Evolutionary conservation across 164 flowering plant species (phyloP), one percentile per base, ranked within the genome.

Genomic region (Macadamia tetraphylla): DNA sequence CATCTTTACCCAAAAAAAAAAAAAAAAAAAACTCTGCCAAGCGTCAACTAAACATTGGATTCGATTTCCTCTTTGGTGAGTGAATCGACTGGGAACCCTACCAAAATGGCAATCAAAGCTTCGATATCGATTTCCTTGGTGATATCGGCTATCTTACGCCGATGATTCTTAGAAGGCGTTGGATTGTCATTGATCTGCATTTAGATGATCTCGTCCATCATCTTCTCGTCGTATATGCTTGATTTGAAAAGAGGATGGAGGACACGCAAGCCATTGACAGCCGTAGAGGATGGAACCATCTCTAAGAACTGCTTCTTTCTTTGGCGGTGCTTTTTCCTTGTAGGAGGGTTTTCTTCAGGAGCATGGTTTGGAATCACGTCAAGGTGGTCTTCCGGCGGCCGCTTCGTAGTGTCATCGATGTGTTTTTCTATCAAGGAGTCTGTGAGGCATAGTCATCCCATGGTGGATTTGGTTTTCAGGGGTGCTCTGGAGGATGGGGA

Each of bases 251-350:
- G 77, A 29, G 83, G 84, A 10, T 88, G 85, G 63, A 86, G 82
- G 10, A 75, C 74, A 9, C 85, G 82, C 3, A 78, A 72, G 51
- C 83, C 80, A 32, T 72, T 65, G 11, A 75, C 78, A n/a, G 86
- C 81, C 5, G 76, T 67, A 12, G 79, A 70, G 10, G 87, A 76
- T 0, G 81, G 80, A 7, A 82, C 78, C 89, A 83, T 81, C 66
- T 80, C 96, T 15, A 93, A 84, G 76, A 87, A 88, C 75, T 74
- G 83, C 31, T 84, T 85, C 84, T 86, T 88, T 18, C 88, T 77
- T 6, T 91, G 85, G 63, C 92, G 88, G 1, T 92, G 87, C 51
- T 76, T 87, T 73, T 76, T 75, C 6, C 68, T 53, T 3, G 72
- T 77, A 58, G 77, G 75, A n/a, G 68, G 60, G 6, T 29, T 58